A percentile compares a stretch with the other conserved stretches of the same genome.
Evolutionary conservation across 169 alveolate genomes (phyloP).

Genomic region (Perkinsus marinus): DNA sequence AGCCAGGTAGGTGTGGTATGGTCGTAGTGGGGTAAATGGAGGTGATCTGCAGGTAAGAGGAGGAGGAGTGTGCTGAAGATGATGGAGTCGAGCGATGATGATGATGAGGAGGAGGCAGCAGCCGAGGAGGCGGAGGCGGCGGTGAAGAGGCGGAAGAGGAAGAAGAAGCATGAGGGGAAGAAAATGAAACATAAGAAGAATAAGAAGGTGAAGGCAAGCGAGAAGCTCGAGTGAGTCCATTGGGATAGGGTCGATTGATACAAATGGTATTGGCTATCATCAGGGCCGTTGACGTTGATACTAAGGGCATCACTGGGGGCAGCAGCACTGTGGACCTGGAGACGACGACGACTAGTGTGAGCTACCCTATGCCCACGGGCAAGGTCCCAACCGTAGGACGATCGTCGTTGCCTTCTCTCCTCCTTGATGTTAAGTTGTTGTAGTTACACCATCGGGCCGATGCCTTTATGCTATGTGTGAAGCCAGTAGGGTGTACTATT

Average conservation of each 20-base stretch:
- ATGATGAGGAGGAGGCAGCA: background rate
- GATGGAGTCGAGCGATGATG: background rate
- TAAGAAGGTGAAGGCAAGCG: background rate
- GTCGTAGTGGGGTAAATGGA: background rate
- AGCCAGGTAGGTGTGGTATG: background rate
- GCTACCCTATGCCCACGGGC: background rate
- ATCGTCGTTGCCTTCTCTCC: background rate
- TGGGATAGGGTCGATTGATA: too few relatives aligned
- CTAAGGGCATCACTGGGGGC: background rate
- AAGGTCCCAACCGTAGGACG: background rate
- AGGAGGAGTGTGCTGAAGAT: background rate
- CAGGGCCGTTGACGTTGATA: background rate
- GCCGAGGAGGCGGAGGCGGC: background rate
- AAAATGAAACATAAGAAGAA: background rate
- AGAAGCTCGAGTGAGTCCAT: background rate
- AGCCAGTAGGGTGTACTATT: background rate
- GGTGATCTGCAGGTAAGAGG: background rate
- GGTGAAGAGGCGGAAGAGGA: background rate
- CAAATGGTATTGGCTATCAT: too few relatives aligned
- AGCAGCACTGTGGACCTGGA: background rate
- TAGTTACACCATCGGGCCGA: background rate
- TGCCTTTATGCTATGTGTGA: background rate
- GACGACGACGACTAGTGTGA: background rate
- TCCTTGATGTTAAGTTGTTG: background rate
- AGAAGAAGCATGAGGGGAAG: background rate